Base-by-base conservation (phyloP, 73 alveolate genomes). In the Tetrahymena thermophila region DNA sequence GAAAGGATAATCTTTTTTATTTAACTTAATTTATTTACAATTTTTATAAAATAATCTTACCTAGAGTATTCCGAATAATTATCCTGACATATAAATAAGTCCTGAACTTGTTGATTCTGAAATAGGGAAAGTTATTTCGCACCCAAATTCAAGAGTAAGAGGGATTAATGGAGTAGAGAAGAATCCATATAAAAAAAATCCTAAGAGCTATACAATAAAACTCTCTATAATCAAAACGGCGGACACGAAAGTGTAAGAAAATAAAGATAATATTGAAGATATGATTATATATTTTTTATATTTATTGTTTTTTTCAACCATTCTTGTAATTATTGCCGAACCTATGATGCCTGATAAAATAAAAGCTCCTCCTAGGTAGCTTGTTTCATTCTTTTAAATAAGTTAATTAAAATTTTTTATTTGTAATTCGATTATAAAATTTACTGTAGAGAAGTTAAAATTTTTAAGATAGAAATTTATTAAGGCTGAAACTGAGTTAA, bases 61-160 rank as follows among this genome's bases (percentile, higher is more conserved):
- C 4, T 50, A 71, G 1, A 94, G 56, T 40, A 98, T 97, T 84
- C 99, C 99, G 85, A 97, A 85, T 25, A 97, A 38, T 93, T 98
- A 96, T 84, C 98, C 98, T 42, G 96, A 93, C 38, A 84, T 43
- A 98, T 96, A 97, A 35, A 98, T 96, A 56, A 98, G 58, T 37
- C 99, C 99, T 40, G 97, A 98, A 9, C 98, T 94, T 93, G 97
- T 94, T 55, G 99, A 97, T 96, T 98, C 99, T 9, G 97, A 97
- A 93, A 97, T 97, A 5, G 99, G 99, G 94, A 94, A 98, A 25
- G 99, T 96, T 13, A 98, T 94, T 96, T 98, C 99, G 84, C 96
- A 97, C 23, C 98, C 99, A 96, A 97, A 98, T 43, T 97, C 96
- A 95, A 96, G 96, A 13, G 98, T 96, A 16, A 97, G 95, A 35